Percentiles rank a stretch among this genome's conserved stretches.
Conservation (phyloP, 2,329 filamentous ascomycete species). For the Aotearoamyces nothofagi region DNA sequence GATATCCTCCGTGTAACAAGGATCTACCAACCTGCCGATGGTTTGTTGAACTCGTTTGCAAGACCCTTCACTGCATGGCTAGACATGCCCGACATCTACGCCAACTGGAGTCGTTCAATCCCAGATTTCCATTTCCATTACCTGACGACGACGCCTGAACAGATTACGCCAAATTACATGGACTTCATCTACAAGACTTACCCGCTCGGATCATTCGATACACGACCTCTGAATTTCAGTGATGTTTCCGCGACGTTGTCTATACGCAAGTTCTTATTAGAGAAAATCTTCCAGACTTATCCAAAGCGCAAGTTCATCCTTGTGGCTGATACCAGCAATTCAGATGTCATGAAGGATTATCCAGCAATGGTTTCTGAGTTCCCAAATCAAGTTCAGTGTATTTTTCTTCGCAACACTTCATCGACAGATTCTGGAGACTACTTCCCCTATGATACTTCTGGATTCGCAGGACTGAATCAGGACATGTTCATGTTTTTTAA, state of each 20-base stretch:
- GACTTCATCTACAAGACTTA: conserved; percentile 67
- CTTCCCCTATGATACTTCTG: conserved; percentile 62
- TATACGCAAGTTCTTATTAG: conserved; percentile 54
- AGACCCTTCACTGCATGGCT: conserved; percentile 55
- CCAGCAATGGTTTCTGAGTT: conserved; percentile 46
- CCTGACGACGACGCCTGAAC: conserved; percentile 66
- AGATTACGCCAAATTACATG: conserved; percentile 66
- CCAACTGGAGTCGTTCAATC: conserved; percentile 55
- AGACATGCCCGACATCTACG: conserved; percentile 69
- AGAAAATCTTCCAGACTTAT: conserved; percentile 61
- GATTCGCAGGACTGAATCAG: conserved; percentile 52
- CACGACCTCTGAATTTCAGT: conserved; percentile 66
- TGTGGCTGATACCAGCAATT: conserved; percentile 62
- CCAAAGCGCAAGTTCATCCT: conserved; percentile 62
- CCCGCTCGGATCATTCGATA: conserved; percentile 64
- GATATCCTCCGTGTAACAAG: conserved; percentile 71
- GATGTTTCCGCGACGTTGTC: conserved; percentile 55
- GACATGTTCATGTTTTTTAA: conserved; percentile 68
- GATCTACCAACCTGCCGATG: conserved; percentile 62
- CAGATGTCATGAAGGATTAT: conserved; percentile 57
- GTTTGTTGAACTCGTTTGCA: conserved; percentile 63
- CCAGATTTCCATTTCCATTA: conserved; percentile 67
- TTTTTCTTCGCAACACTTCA: conserved; percentile 60
- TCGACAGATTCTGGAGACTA: conserved; percentile 50
- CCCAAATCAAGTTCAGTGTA: conserved; percentile 61